Evolutionary conservation across 1,284 basidiomycete species (phyloP), one percentile per base, ranked within the genome.

Genomic region (Ustilago tritici): DNA sequence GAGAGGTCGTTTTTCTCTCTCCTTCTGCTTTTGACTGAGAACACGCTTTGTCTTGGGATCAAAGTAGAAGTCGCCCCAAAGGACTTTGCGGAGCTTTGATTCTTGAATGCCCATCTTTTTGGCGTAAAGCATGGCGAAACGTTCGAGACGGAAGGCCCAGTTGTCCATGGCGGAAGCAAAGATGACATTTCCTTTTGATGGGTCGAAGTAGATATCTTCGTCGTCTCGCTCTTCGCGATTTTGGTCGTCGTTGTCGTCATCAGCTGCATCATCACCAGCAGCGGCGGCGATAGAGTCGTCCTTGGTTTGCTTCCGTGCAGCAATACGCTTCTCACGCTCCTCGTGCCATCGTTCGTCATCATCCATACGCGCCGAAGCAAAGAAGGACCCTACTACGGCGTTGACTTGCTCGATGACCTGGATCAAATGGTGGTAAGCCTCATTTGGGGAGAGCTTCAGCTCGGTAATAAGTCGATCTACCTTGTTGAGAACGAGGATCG

Each of bases 41-140:
- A 98, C 93, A 71, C 92, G 90, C 88, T 98, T 99, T 57, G 93
- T 93, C 88, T 98, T 99, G 0, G 96, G 94, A 86, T 99, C 97
- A 65, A 99, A 89, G 88, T 93, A 99, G 87, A 92, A 99, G 87
- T 99, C 95, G 1, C 97, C 97, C 97, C 97, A 99, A 2, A 99
- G 89, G 8, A 95, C 94, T 64, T 91, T 90, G 62, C 93, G 90
- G 47, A 99, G 88, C 82, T 93, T 96, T 2, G 89, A 88, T 87
- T 98, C 96, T 84, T 93, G 93, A 84, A 98, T 93, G 17, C 93
- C 93, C 23, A 99, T 90, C 87, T 98, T 98, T 31, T 91, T 89
- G 1, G 94, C 92, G 87, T 96, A 99, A 12, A 99, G 88, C 83
- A 95, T 92, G 0, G 97, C 94, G 84, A 99, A 99, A 80, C 93